A percentile compares a stretch with the other conserved stretches of the same genome.
These are phyloP conservation scores for Claviceps pazoutovae DNA, from an alignment of 2,329 filamentous ascomycete species.

Conservation along the genomic window DNA sequence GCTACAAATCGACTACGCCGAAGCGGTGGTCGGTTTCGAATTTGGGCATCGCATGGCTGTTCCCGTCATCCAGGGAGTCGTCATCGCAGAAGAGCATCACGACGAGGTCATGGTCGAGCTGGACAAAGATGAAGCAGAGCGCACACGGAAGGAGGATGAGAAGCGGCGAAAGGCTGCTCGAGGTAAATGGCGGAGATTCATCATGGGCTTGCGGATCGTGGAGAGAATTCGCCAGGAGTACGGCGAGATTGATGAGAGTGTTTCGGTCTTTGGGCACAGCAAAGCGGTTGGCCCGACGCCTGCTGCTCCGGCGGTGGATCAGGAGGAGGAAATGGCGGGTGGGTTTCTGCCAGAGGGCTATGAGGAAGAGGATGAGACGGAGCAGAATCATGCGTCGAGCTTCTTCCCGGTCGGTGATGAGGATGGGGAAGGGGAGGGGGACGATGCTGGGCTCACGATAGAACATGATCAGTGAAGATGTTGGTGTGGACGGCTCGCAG, in stretches of 20 bases:
- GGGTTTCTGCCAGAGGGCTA: conserved; percentile 47
- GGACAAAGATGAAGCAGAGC: conserved; percentile 62
- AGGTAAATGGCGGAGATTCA: conserved; percentile 70
- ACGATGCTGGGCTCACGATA: conserved; percentile 21
- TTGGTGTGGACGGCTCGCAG: background rate
- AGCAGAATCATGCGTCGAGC: conserved; percentile 23
- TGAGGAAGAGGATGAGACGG: conserved; percentile 31
- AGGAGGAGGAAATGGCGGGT: conserved; percentile 41
- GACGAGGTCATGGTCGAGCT: conserved; percentile 64
- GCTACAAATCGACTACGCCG: conserved; percentile 75
- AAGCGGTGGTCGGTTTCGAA: conserved; percentile 92
- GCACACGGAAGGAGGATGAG: conserved; percentile 63
- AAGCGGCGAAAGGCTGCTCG: conserved; percentile 66
- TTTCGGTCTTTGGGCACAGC: conserved; percentile 42
- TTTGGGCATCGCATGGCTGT: conserved; percentile 92
- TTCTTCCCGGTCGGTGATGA: conserved; percentile 36
- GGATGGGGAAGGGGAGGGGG: conserved; percentile 24
- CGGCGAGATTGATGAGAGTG: conserved; percentile 41
- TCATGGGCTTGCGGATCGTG: conserved; percentile 73
- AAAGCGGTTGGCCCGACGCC: conserved; percentile 7
- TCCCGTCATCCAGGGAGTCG: conserved; percentile 79
- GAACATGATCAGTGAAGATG: conserved; percentile 12
- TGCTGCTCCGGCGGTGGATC: conserved; percentile 12
- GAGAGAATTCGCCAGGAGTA: conserved; percentile 67
- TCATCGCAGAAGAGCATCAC: conserved; percentile 70